Percentiles rank a stretch among this genome's conserved stretches.
Conservation (phyloP, 2,329 filamentous ascomycete species). For the Talaromyces sp. region DNA sequence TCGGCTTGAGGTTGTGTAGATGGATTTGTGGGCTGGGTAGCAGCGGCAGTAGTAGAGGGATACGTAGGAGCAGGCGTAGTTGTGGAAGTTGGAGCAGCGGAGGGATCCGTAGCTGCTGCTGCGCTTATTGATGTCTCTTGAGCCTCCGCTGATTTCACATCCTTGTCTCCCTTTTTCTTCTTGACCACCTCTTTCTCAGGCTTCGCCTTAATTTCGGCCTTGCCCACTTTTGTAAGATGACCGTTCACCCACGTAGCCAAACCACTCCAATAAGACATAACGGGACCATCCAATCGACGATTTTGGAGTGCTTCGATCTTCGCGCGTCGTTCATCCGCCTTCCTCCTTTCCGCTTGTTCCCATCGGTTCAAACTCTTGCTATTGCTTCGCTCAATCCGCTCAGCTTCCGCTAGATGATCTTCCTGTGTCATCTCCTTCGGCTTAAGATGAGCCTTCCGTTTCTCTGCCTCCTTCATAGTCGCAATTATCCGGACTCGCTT, state of each 20-base stretch:
- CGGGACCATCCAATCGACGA: slow-evolving; percentile 81
- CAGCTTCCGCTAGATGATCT: slow-evolving; percentile 80
- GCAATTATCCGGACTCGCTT: slow-evolving; percentile 52
- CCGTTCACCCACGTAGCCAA: slow-evolving; percentile 78
- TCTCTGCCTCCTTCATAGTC: slow-evolving; percentile 64
- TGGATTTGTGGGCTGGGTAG: background rate
- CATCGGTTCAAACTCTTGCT: slow-evolving; percentile 88
- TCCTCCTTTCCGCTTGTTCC: slow-evolving; percentile 89
- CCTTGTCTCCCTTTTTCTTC: slow-evolving; percentile 37
- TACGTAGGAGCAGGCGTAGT: background rate
- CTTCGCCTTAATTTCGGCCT: slow-evolving; percentile 52
- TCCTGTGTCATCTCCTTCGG: slow-evolving; percentile 84
- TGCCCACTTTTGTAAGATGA: slow-evolving; percentile 71
- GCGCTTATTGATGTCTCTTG: slow-evolving; percentile 4
- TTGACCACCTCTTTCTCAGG: slow-evolving; percentile 46
- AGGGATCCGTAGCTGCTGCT: background rate
- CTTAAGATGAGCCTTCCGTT: slow-evolving; percentile 70
- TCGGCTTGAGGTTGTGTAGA: background rate
- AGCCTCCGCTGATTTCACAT: slow-evolving; percentile 27
- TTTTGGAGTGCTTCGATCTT: slow-evolving; percentile 87
- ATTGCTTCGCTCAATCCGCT: slow-evolving; percentile 80
- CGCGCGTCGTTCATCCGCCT: slow-evolving; percentile 78
- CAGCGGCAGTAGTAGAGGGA: background rate
- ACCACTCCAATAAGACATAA: slow-evolving; percentile 94
- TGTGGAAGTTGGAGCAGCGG: background rate